Percentiles rank a stretch among this genome's conserved stretches.
Conservation (phyloP, 345 rosid genomes). For the Lepidium aucheri region DNA sequence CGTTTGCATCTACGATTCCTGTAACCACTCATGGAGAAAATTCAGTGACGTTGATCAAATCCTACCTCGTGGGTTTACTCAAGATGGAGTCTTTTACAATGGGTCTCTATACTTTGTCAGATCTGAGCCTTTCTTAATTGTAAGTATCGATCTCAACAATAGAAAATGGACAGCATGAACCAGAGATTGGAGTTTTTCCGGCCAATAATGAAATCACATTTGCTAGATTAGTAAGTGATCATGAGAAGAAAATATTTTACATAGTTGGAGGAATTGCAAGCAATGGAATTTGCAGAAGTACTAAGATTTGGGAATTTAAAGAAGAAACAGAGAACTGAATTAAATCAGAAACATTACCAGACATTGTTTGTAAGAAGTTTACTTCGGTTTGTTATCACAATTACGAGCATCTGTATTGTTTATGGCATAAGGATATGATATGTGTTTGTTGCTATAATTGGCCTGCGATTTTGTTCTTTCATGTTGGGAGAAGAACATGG, state of each 20-base stretch:
- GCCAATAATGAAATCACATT: constrained; percentile 38
- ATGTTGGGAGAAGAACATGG: constrained; percentile 66
- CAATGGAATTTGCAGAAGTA: constrained; percentile 69
- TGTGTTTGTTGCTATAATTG: constrained; percentile 88
- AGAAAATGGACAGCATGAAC: constrained; percentile 37
- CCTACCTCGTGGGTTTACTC: constrained; percentile 35
- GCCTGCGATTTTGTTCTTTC: constrained; percentile 87
- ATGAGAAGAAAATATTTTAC: constrained; percentile 38
- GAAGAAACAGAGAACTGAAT: constrained; percentile 37
- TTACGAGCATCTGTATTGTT: constrained; percentile 78
- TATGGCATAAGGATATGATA: constrained; percentile 78
- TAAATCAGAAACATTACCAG: constrained; percentile 58
- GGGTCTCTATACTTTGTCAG: constrained; percentile 53
- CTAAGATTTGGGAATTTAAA: constrained; percentile 60
- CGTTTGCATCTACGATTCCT: constrained; percentile 59
- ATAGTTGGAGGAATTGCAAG: constrained; percentile 76
- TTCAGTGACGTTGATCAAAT: constrained; percentile 37
- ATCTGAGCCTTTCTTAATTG: constrained; percentile 54
- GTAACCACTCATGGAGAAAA: constrained; percentile 38
- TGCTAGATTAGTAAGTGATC: constrained; percentile 54
- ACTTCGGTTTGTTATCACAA: constrained; percentile 82
- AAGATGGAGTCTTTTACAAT: constrained; percentile 51
- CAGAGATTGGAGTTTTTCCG: constrained; percentile 34
- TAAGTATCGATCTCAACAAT: constrained; percentile 35
- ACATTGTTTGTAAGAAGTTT: constrained; percentile 69